phyloP scores from a whole-genome alignment of 257 asterid species.

The Plantago major region DNA sequence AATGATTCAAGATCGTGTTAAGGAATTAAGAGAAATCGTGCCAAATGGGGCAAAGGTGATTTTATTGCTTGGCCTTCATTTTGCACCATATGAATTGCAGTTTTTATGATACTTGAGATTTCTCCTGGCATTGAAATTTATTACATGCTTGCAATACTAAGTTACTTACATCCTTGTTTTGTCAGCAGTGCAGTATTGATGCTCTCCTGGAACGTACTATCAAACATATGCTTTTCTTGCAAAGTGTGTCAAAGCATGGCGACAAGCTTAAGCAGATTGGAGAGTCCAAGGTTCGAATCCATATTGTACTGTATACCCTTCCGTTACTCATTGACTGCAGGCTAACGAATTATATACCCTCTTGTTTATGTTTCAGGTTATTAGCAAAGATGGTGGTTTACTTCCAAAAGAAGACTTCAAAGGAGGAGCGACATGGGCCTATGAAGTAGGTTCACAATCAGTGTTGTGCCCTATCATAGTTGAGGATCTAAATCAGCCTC shows the following conservation, averaged over 20 bases:
- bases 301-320: background rate
- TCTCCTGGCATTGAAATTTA: too few species aligned
- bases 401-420: constrained; percentile 61
- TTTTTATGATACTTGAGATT: background rate
- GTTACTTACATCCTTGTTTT: constrained; percentile 15
- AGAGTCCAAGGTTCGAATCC: constrained; percentile 65
- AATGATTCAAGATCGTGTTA: constrained; percentile 95
- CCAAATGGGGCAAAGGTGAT: constrained; percentile 91
- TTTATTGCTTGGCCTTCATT: background rate
- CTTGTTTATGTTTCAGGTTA: constrained; percentile 40
- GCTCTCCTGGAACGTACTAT: constrained; percentile 90
- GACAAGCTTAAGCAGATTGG: constrained; percentile 81
- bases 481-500: constrained; percentile 86
- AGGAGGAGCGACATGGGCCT: constrained; percentile 99
- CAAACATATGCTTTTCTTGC: constrained; percentile 92
- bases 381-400: constrained; percentile 70
- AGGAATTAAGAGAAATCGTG: constrained; percentile 87
- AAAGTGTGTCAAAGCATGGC: constrained; percentile 85
- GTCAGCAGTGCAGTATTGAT: constrained; percentile 91
- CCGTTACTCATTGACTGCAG: background rate
- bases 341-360: background rate
- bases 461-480: constrained; percentile 84
- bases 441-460: constrained; percentile 85
- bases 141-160: constrained; percentile 3
- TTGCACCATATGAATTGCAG: background rate